Evolutionary conservation across 2,329 filamentous ascomycete species (phyloP).

Genomic region (Colletotrichum australisinense): DNA sequence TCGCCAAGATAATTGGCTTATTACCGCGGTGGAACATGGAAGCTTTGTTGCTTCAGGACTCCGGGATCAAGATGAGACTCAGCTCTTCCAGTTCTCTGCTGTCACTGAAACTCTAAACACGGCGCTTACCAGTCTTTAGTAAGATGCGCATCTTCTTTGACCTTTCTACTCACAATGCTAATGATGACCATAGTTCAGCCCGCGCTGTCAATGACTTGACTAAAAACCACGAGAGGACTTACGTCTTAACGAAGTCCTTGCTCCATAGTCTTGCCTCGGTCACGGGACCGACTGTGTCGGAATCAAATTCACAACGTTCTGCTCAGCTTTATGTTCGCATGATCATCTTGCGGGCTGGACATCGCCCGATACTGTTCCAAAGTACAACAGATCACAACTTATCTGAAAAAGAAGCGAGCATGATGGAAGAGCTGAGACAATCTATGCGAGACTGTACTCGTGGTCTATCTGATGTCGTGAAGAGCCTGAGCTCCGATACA

Average conservation of each 20-base stretch:
- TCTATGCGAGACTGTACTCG: not conserved
- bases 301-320: not conserved
- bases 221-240: not conserved
- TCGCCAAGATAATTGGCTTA: conserved; percentile 7
- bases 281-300: accelerated
- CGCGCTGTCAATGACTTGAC: not conserved
- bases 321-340: not conserved
- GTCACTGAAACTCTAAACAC: not conserved
- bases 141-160: not conserved
- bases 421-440: not conserved
- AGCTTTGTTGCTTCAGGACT: conserved; percentile 8
- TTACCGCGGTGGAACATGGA: not conserved
- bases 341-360: not conserved
- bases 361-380: not conserved
- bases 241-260: not conserved
- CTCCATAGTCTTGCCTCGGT: not conserved
- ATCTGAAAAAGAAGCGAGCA: no score
- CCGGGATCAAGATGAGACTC: not conserved
- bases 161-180: not conserved
- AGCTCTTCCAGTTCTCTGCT: not conserved
- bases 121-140: not conserved
- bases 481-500: conserved; percentile 28
- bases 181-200: not conserved
- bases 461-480: not conserved
- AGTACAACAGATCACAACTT: not conserved